These are phyloP conservation scores for Dichotomopilus funicola DNA, from an alignment of 2,329 filamentous ascomycete species.

Conservation along the genomic window DNA sequence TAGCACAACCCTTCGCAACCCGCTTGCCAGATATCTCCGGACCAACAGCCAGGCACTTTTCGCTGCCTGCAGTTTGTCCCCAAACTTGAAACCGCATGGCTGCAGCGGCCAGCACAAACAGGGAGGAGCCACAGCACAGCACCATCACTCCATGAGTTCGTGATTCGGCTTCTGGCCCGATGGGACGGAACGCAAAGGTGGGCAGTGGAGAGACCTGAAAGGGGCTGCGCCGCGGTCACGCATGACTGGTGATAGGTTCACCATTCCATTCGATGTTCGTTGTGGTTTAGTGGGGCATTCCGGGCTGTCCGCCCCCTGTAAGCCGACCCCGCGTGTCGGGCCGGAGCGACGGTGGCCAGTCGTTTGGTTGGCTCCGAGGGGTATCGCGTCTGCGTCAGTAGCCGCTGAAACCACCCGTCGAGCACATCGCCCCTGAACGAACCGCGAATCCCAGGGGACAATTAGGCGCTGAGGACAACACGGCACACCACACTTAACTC, in stretches of 20 bases:
- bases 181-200: not conserved
- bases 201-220: not conserved
- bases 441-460: constrained; percentile 5
- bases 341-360: constrained; percentile 6
- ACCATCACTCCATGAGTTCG: not conserved
- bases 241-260: not conserved
- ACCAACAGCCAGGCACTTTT: not conserved
- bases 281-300: not conserved
- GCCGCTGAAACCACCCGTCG: constrained; percentile 7
- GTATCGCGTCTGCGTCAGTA: constrained; percentile 4
- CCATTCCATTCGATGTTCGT: not conserved
- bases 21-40: not conserved
- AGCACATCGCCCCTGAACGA: not conserved
- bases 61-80: not conserved
- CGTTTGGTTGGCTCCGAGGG: not conserved
- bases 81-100: constrained; percentile 2
- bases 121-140: not conserved
- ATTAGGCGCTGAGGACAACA: constrained; percentile 6
- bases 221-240: constrained; percentile 1
- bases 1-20: no score
- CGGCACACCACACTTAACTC: no score
- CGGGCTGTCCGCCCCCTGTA: no score
- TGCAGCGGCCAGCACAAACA: not conserved
- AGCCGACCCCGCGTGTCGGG: constrained; percentile 1
- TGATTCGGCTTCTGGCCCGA: not conserved